Base-by-base conservation (phyloP, 2,329 filamentous ascomycete genomes). In the Scedosporium apiospermum region DNA sequence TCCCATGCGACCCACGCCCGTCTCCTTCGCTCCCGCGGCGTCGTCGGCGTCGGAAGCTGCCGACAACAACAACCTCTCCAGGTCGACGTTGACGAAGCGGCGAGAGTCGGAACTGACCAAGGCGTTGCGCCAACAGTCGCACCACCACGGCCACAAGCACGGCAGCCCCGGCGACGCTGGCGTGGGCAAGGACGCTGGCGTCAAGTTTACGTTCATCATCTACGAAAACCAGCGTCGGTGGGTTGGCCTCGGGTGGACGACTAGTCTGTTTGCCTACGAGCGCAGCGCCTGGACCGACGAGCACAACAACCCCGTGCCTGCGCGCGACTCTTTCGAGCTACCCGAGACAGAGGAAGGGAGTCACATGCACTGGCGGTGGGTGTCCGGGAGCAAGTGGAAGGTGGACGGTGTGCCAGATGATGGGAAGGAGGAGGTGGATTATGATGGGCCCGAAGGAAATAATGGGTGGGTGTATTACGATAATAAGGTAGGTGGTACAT, bases 381-480 rank as follows among this genome's bases (percentile, higher is more conserved):
- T 91, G 0, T 82, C 88, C n/a, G 87, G 85, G 1, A 90, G 90
- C 67, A 85, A 89, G 63, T 99, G 95, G 95, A 85, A 86, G 62
- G 87, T 98, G 27, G 93, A 98, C 68, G 89, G 90, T 0, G 85
- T 85, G 1, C 74, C 80, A 0, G 84, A 86, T 74, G 82, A 75
- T 60, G 77, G 76, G 5, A 63, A 62, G 10, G 76, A 79, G 18
- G 27, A 3, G 7, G 68, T 76, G 4, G 83, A 80, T 64, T 83
- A 83, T 66, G 84, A 86, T 62, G 78, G 79, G 2, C 78, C 83
- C 1, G 82, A 87, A 26, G 88, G 84, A 3, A 86, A 77, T 69
- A 84, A 88, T 67, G 95, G 93, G 1, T 99, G 95, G 95, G 91
- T 96, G 44, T 99, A 95, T 74, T 99, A 97, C 71, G 95, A 99